These are phyloP conservation scores for Vicia faba DNA, from an alignment of 306 rosid species.

Conservation along the genomic window DNA sequence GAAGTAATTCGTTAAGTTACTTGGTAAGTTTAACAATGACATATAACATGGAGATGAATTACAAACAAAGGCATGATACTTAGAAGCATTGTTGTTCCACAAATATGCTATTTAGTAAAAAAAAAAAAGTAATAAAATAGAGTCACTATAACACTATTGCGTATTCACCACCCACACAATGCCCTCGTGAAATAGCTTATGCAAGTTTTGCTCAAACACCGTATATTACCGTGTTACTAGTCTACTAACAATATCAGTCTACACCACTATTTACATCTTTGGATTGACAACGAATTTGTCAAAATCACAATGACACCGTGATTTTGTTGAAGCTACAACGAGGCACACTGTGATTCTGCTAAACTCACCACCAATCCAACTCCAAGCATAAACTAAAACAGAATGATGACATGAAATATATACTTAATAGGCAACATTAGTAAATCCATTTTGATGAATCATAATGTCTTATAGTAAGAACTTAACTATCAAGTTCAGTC, in stretches of 20 bases:
- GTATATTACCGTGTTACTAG: background rate
- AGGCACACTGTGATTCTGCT: background rate
- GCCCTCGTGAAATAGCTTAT: background rate
- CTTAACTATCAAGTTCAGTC: slow-evolving; percentile 16
- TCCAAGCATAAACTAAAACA: background rate
- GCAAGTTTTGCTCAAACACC: background rate
- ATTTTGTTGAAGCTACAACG: background rate
- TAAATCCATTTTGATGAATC: background rate
- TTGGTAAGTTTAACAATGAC: slow-evolving; percentile 12
- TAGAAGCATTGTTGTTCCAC: background rate
- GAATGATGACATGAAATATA: slow-evolving; percentile 1
- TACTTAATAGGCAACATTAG: background rate
- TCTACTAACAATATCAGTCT: background rate
- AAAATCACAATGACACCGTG: background rate
- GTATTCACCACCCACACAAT: background rate
- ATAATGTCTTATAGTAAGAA: background rate
- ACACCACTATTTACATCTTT: background rate
- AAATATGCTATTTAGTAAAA: background rate
- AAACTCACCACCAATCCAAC: background rate
- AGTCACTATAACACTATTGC: background rate
- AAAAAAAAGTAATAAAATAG: background rate
- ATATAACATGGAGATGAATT: background rate
- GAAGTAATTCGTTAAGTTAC: slow-evolving; percentile 14
- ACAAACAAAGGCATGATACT: slow-evolving; percentile 9
- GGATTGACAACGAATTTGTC: background rate